Evolutionary conservation across 768 basidiomycete species (phyloP).

Genomic region (Podaxis mareebaensis): DNA sequence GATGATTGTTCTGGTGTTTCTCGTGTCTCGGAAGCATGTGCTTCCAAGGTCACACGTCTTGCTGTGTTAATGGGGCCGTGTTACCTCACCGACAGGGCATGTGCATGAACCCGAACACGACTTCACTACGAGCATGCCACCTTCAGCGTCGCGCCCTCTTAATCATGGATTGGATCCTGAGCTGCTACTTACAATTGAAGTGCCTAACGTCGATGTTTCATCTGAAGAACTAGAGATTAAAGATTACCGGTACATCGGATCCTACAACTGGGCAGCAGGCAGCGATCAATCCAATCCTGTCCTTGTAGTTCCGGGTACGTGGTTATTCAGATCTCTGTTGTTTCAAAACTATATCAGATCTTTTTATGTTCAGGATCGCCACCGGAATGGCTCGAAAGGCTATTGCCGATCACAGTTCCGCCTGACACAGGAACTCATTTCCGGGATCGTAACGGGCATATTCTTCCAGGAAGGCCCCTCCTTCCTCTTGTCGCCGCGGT

Average conservation of each 20-base stretch:
- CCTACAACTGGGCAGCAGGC: slow-evolving; percentile 54
- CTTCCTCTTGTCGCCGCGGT: slow-evolving; percentile 65
- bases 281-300: slow-evolving; percentile 39
- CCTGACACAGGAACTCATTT: slow-evolving; percentile 51
- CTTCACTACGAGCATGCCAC: neutral
- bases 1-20: neutral
- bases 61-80: neutral
- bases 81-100: neutral
- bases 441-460: slow-evolving; percentile 61
- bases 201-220: slow-evolving; percentile 18
- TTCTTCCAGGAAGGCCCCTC: slow-evolving; percentile 33
- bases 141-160: neutral
- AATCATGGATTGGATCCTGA: slow-evolving; percentile 1
- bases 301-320: slow-evolving; percentile 50
- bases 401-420: slow-evolving; percentile 51
- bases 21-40: neutral
- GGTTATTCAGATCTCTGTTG: neutral
- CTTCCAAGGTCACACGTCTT: neutral
- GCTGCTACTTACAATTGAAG: slow-evolving; percentile 27
- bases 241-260: slow-evolving; percentile 41
- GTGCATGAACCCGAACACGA: neutral
- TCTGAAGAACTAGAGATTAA: slow-evolving; percentile 38
- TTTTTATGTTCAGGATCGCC: slow-evolving; percentile 50
- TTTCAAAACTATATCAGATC: neutral
- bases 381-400: slow-evolving; percentile 51